Evolutionary conservation across 169 alveolate species (phyloP), one percentile per base, ranked within the genome.

Genomic region (Toxoplasma gondii): DNA sequence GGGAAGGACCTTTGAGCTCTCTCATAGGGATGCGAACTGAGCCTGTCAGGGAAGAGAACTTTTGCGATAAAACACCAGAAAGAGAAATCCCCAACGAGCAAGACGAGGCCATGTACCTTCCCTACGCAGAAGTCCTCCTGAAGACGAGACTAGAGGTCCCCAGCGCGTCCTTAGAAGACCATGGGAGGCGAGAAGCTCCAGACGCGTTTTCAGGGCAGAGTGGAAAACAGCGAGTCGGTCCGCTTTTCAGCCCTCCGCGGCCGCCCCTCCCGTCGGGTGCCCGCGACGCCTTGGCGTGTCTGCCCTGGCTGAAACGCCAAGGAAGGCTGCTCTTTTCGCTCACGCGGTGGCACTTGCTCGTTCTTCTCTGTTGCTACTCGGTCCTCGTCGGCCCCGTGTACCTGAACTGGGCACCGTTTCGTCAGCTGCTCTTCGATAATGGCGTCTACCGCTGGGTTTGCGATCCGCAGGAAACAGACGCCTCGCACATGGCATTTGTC

Each of bases 361-460:
- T 64, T 10, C 24, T 92, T 29, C 88, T 92, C 16, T 92, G 64
- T 9, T 36, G 82, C 43, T 88, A 92, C 22, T 88, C 94, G 0
- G 36, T 83, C 31, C 44, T 92, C 31, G n/a, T 92, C 5, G 94
- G 94, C 39, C 94, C 94, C 27, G 88, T 81, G 38, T 92, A 92
- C 43, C 54, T 92, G 41, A 92, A 92, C 80, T 92, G 94, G 94
- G 92, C 94, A 24, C 94, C 94, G 53, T 58, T 92, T 0, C 54
- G 94, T 31, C 92, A 92, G 41, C 58, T 88, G n/a, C 88, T 92
- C 88, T 54, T 83, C 41, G 53, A 83, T 41, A 45, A 81, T 54
- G 94, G 92, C 27, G 94, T 67, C n/a, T 92, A 92, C 36, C 84
- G 29, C 34, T 92, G 94, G 94, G 64, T 83, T 34, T 92, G 94